These are phyloP conservation scores for Aristolochia fimbriata DNA, from an alignment of 164 flowering plant genomes.

Conservation along the genomic window DNA sequence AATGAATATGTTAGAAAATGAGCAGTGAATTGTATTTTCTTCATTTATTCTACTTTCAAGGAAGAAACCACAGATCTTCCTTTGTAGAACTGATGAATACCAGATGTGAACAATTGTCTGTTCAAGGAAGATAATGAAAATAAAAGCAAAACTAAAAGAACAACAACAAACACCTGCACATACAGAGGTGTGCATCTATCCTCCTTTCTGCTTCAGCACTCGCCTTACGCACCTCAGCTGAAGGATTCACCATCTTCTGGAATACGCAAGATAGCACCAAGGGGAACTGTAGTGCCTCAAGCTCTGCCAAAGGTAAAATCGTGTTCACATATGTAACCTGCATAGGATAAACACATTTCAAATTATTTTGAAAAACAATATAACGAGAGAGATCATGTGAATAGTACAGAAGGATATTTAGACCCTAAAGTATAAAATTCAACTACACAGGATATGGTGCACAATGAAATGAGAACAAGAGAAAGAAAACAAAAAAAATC, in stretches of 20 bases:
- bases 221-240: conserved; percentile 71
- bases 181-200: conserved; percentile 55
- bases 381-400: neutral
- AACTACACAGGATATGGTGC: too few species aligned
- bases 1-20: conserved; percentile 11
- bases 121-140: neutral
- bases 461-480: too few species aligned
- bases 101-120: too few species aligned
- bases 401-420: too few species aligned
- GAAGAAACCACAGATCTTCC: neutral
- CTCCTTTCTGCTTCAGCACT: conserved; percentile 84
- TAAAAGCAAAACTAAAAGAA: neutral
- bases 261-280: conserved; percentile 77
- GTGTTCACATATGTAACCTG: conserved; percentile 68
- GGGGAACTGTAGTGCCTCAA: conserved; percentile 76
- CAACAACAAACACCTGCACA: conserved; percentile 52
- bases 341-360: conserved; percentile 7
- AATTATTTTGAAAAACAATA: neutral
- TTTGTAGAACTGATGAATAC: too few species aligned
- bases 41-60: neutral
- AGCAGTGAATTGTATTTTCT: neutral
- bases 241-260: conserved; percentile 60
- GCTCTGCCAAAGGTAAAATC: conserved; percentile 64
- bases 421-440: too few species aligned
- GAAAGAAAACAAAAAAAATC: too few species aligned